Evolutionary conservation across 2,329 filamentous ascomycete genomes (phyloP), one percentile per base, ranked within the genome.

Genomic region (Colletotrichum scovillei): DNA sequence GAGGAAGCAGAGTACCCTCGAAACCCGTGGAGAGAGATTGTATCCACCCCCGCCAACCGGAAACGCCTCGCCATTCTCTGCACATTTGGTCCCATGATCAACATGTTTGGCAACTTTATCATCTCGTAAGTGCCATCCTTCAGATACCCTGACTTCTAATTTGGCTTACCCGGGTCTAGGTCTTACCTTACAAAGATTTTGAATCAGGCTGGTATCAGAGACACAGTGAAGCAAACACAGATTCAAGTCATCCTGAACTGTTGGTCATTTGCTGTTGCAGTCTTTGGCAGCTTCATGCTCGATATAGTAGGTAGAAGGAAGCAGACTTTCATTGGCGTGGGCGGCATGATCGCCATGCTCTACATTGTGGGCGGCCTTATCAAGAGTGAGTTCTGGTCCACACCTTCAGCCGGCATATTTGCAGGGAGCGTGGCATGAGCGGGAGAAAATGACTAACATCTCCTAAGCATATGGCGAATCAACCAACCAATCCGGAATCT

Each of bases 241-340:
- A 81, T 83, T 35, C 79, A 81, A 22, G 77, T 81, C 22, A 79
- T 81, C 38, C 74, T 84, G 35, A 83, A 82, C 64, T 81, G 80
- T 46, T 83, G 79, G 80, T 81, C 79, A 6, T 79, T 84, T 46
- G 77, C 75, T 28, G 75, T 82, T 1, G 80, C 81, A 0, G 58
- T 84, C 9, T 46, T 77, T 7, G 82, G 80, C 9, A 82, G 79
- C 28, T 82, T 79, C 63, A 79, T 81, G 68, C 75, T 80, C 2
- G 81, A 83, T 63, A 76, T 77, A 22, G 74, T 83, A 3, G 81
- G 81, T 1, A 80, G 82, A 46, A 75, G 78, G 74, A 78, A 74
- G 3, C 78, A 81, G 57, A 79, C 78, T 8, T 71, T 79, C 32
- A 76, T 81, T 32, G 76, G 78, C 8, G 70, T 77, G 12, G 69